Conservation (phyloP, 2,329 filamentous ascomycete genomes). For the Exutisphaerella laricina region DNA sequence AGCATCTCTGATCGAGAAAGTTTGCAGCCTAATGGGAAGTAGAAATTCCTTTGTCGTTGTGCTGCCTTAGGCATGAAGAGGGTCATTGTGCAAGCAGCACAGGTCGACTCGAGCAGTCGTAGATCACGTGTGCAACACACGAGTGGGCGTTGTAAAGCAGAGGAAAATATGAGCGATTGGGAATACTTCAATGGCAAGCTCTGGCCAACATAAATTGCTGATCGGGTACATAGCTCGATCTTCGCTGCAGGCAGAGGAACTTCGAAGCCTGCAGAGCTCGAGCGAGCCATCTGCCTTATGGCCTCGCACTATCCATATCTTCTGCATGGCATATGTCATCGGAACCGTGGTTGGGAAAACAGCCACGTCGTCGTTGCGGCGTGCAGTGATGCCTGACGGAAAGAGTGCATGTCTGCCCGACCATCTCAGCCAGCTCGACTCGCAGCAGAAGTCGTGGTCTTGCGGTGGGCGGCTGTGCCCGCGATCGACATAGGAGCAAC, state of each 20-base stretch:
- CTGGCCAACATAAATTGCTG: too few relatives aligned
- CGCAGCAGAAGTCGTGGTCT: conserved; percentile 3
- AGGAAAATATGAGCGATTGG: neutral
- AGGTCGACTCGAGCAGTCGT: neutral
- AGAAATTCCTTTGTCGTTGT: neutral
- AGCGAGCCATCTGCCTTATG: conserved; percentile 1
- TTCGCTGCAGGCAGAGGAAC: neutral
- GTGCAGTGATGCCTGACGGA: conserved; percentile 9
- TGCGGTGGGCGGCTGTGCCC: neutral
- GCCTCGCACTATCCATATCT: neutral
- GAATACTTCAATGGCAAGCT: neutral
- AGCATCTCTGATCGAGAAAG: neutral
- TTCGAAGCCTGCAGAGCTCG: neutral
- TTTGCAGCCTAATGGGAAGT: neutral
- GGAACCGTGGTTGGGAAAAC: neutral
- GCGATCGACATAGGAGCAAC: neutral
- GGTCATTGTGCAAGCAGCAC: neutral
- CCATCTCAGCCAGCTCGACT: neutral
- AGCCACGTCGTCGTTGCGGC: conserved; percentile 3
- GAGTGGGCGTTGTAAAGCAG: neutral
- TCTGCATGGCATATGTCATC: neutral
- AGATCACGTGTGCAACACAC: neutral
- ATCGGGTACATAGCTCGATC: neutral
- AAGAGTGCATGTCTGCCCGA: neutral
- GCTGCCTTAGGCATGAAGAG: neutral